These are phyloP conservation scores for Herpetomonas samuelpessoai DNA, from an alignment of 208 protist species.

Conservation along the genomic window DNA sequence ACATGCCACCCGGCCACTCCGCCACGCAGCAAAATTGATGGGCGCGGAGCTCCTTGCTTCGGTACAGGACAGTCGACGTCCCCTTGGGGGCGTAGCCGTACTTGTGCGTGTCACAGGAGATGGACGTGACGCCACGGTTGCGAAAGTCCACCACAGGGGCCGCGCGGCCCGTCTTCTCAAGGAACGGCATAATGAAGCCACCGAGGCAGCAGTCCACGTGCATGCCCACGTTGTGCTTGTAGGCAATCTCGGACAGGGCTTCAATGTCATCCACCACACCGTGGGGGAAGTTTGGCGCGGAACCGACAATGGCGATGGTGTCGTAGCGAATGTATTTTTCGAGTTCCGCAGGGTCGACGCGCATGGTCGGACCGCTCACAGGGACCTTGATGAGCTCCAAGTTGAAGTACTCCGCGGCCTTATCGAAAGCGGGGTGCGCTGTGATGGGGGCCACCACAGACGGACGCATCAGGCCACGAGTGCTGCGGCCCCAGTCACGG, in stretches of 20 bases:
- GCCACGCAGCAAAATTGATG: slow-evolving; percentile 95
- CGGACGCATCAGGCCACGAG: slow-evolving; percentile 84
- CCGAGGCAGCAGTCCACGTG: slow-evolving; percentile 99
- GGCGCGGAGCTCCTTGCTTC: slow-evolving; percentile 78
- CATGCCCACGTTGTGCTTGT: slow-evolving; percentile 89
- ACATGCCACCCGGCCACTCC: slow-evolving; percentile 98
- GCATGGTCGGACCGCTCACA: slow-evolving; percentile 67
- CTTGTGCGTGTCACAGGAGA: slow-evolving; percentile 99
- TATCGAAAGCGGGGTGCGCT: slow-evolving; percentile 97
- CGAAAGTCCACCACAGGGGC: slow-evolving; percentile 95
- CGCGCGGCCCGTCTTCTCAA: slow-evolving; percentile 87
- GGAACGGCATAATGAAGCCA: slow-evolving; percentile 97
- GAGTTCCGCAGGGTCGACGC: slow-evolving; percentile 80
- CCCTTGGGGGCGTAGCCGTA: slow-evolving; percentile 99
- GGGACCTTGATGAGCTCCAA: slow-evolving; percentile 94
- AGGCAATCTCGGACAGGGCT: slow-evolving; percentile 88
- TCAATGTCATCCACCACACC: slow-evolving; percentile 93
- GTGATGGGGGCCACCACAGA: slow-evolving; percentile 93
- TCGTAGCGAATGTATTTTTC: slow-evolving; percentile 92
- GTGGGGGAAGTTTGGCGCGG: slow-evolving; percentile 95
- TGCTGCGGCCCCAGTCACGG: slow-evolving; percentile 86
- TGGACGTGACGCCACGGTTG: slow-evolving; percentile 96
- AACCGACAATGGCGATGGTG: slow-evolving; percentile 95
- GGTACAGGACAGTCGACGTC: slow-evolving; percentile 95
- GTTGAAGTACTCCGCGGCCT: slow-evolving; percentile 96